Evolutionary conservation across 2,329 filamentous ascomycete genomes (phyloP).

Genomic region (Verticillium klebahnii): DNA sequence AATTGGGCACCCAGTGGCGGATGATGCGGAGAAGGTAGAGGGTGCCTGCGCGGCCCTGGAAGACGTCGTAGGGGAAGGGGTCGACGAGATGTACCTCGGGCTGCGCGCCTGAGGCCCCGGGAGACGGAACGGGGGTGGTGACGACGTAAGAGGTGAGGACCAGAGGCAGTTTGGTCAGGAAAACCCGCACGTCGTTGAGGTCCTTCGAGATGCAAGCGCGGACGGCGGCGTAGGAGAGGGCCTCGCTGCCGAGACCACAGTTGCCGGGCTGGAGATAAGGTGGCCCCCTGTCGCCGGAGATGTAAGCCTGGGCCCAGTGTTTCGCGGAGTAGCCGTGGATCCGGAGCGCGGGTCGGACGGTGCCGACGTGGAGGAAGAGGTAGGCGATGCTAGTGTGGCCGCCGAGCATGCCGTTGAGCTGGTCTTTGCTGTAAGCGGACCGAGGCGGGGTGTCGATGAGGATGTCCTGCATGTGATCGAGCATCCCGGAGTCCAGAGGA

Average conservation of each 20-base stretch:
- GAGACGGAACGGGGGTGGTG: background rate
- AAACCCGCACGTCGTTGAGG: constrained; percentile 26
- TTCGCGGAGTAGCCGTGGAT: constrained; percentile 35
- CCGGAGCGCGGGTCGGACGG: constrained; percentile 34
- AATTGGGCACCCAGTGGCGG: constrained; percentile 48
- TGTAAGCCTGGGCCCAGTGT: constrained; percentile 44
- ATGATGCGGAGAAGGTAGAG: constrained; percentile 65
- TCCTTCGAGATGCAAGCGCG: constrained; percentile 36
- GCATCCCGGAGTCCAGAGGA: constrained; percentile 20
- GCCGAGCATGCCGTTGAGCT: constrained; percentile 43
- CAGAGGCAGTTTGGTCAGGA: constrained; percentile 34
- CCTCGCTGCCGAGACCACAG: constrained; percentile 47
- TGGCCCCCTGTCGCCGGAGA: constrained; percentile 31
- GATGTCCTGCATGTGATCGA: constrained; percentile 29
- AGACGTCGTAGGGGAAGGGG: constrained; percentile 52
- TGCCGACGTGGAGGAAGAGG: constrained; percentile 46
- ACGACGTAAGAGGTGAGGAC: constrained; percentile 18
- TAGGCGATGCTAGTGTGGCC: constrained; percentile 54
- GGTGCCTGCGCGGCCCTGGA: constrained; percentile 64
- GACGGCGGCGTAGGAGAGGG: constrained; percentile 39
- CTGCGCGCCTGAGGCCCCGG: background rate
- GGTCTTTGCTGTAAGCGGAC: constrained; percentile 23
- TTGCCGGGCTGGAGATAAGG: constrained; percentile 32
- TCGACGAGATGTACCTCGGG: constrained; percentile 18
- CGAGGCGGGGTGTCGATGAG: constrained; percentile 30